Conservation (phyloP, 1,139 yeast species). For the Kazachstania sp. region DNA sequence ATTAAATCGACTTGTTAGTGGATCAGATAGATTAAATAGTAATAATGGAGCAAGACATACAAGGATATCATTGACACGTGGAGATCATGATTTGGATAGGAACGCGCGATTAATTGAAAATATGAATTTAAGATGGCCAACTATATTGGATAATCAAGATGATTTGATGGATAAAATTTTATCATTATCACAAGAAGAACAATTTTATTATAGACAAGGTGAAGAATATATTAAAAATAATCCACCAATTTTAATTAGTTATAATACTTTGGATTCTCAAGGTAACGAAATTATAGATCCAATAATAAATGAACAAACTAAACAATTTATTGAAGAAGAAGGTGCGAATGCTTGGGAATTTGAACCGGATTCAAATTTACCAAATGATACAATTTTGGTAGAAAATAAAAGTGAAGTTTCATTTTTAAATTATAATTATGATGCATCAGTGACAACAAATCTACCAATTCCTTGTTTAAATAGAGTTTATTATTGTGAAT, state of each 20-base stretch:
- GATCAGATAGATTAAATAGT: neutral
- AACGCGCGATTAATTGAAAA: slow-evolving; percentile 8
- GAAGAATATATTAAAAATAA: slow-evolving; percentile 44
- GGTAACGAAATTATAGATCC: slow-evolving; percentile 36
- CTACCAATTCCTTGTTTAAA: slow-evolving; percentile 79
- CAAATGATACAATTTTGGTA: slow-evolving; percentile 52
- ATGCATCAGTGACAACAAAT: slow-evolving; percentile 74
- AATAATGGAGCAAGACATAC: neutral
- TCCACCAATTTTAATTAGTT: slow-evolving; percentile 45
- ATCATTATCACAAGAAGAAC: slow-evolving; percentile 61
- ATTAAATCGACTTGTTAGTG: slow-evolving; percentile 15
- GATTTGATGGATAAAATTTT: slow-evolving; percentile 57
- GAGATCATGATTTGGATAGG: slow-evolving; percentile 2
- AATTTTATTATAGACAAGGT: slow-evolving; percentile 61
- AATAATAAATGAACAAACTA: slow-evolving; percentile 44
- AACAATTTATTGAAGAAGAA: slow-evolving; percentile 63
- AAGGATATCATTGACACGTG: slow-evolving; percentile 2
- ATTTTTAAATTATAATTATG: slow-evolving; percentile 58
- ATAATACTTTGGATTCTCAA: slow-evolving; percentile 31
- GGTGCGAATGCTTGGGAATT: slow-evolving; percentile 94
- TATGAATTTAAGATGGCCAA: slow-evolving; percentile 29
- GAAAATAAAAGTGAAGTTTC: slow-evolving; percentile 69
- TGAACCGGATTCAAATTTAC: slow-evolving; percentile 56
- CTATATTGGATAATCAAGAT: slow-evolving; percentile 56
- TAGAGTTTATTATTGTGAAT: slow-evolving; percentile 87